Conservation (phyloP, 257 asterid genomes). For the Schizonepeta tenuifolia region DNA sequence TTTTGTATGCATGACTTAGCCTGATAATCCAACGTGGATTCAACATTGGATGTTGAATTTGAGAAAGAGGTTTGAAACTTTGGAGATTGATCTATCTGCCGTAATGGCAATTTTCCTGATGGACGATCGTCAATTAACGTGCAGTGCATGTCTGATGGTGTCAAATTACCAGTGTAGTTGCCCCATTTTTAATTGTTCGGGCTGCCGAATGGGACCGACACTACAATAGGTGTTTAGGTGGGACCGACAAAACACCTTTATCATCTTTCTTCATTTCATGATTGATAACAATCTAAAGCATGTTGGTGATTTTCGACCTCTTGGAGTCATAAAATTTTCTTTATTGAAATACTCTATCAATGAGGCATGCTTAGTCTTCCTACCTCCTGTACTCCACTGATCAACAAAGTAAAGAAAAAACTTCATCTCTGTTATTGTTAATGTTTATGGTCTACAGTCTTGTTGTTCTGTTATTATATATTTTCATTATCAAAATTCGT, state of each 20-base stretch:
- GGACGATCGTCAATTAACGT: not conserved
- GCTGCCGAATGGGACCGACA: no score
- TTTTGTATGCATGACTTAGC: not conserved
- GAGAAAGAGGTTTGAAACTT: not conserved
- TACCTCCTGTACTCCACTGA: not conserved
- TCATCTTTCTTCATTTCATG: no score
- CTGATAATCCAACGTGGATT: not conserved
- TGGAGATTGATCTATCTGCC: not conserved
- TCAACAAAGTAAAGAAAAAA: not conserved
- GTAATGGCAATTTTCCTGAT: not conserved
- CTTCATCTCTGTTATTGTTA: not conserved
- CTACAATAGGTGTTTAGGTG: no score
- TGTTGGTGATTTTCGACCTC: no score
- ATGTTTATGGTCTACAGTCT: not conserved
- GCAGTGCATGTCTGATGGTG: no score
- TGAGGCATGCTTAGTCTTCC: not conserved
- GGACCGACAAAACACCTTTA: no score
- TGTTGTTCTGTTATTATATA: not conserved
- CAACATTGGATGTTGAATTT: not conserved
- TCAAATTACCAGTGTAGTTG: no score
- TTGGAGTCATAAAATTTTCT: not conserved
- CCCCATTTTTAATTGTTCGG: no score
- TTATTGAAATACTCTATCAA: not conserved
- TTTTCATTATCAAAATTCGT: slow-evolving; percentile 20
- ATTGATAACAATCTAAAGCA: no score